phyloP scores from a whole-genome alignment of 495 filamentous ascomycete genomes.

The Penicillium atrosanguineum region DNA sequence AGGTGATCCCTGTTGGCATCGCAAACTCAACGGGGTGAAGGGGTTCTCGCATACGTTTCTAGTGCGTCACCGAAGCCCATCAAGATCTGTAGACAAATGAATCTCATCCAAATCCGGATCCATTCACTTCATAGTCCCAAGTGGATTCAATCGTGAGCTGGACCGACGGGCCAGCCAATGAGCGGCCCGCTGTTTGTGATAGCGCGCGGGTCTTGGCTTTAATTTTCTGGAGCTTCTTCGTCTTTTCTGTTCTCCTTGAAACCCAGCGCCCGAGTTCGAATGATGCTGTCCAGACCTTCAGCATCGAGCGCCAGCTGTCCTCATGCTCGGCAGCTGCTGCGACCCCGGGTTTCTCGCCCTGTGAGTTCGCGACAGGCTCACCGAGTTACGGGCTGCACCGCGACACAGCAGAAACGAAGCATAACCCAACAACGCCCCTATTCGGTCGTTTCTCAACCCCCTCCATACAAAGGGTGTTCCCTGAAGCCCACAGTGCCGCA shows the following conservation, averaged over 20 bases:
- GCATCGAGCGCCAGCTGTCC: slow-evolving; percentile 29
- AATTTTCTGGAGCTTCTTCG: slow-evolving; percentile 28
- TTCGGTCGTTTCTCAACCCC: not conserved
- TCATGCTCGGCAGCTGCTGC: slow-evolving; percentile 27
- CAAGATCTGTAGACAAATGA: not conserved
- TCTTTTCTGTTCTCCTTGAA: slow-evolving; percentile 15
- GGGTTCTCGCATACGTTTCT: no score
- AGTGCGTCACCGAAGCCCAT: not conserved
- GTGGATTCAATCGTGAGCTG: not conserved
- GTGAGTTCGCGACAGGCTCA: slow-evolving; percentile 28
- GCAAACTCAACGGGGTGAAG: no score
- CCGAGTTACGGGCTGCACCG: slow-evolving; percentile 24
- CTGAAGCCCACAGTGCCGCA: not conserved
- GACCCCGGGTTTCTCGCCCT: slow-evolving; percentile 16
- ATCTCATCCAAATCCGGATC: not conserved
- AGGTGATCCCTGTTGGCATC: no score
- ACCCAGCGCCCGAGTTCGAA: slow-evolving; percentile 11
- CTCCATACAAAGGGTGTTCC: not conserved
- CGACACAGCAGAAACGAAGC: slow-evolving; percentile 15
- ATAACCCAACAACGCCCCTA: slow-evolving; percentile 9
- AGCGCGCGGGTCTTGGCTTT: slow-evolving; percentile 30
- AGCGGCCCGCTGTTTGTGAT: slow-evolving; percentile 27
- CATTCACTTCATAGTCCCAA: not conserved
- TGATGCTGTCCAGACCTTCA: slow-evolving; percentile 37
- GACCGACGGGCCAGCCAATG: slow-evolving; percentile 28